phyloP scores from a whole-genome alignment of 768 basidiomycete species.

The Tricholoma matsutake region DNA sequence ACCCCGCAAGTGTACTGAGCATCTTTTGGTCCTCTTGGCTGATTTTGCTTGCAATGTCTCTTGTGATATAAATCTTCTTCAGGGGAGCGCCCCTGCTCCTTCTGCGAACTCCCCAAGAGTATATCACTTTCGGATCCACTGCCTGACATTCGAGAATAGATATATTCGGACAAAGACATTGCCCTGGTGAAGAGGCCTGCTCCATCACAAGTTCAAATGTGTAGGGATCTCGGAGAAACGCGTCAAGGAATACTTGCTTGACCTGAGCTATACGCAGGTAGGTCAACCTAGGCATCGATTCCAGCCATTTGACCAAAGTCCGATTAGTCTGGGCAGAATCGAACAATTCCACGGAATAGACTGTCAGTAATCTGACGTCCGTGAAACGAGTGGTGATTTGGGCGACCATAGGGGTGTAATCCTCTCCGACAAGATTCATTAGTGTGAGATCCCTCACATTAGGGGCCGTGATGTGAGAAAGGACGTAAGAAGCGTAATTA shows the following conservation, averaged over 20 bases:
- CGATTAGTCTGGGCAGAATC: conserved; percentile 20
- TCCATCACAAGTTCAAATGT: conserved; percentile 8
- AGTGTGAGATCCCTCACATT: conserved; percentile 56
- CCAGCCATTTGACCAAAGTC: conserved; percentile 47
- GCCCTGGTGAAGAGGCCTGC: conserved; percentile 7
- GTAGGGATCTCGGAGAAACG: conserved; percentile 44
- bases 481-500: conserved; percentile 43
- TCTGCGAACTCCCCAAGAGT: conserved; percentile 35
- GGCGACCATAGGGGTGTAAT: conserved; percentile 48
- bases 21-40: conserved; percentile 21
- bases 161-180: conserved; percentile 43
- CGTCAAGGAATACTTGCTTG: conserved; percentile 38
- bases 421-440: conserved; percentile 47
- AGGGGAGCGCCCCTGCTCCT: conserved; percentile 41
- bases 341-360: conserved; percentile 42
- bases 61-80: conserved; percentile 44
- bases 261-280: conserved; percentile 50
- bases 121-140: conserved; percentile 29
- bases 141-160: conserved; percentile 45
- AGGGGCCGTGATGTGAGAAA: conserved; percentile 53
- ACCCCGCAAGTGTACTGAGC: conserved; percentile 26
- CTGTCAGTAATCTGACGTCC: conserved; percentile 51
- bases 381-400: conserved; percentile 46
- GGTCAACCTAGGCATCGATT: conserved; percentile 53
- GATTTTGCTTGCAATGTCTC: conserved; percentile 22